A percentile compares a stretch with the other conserved stretches of the same genome.
Evolutionary conservation across 305 asterid genomes (phyloP).

Genomic region (Fraxinus ornus): DNA sequence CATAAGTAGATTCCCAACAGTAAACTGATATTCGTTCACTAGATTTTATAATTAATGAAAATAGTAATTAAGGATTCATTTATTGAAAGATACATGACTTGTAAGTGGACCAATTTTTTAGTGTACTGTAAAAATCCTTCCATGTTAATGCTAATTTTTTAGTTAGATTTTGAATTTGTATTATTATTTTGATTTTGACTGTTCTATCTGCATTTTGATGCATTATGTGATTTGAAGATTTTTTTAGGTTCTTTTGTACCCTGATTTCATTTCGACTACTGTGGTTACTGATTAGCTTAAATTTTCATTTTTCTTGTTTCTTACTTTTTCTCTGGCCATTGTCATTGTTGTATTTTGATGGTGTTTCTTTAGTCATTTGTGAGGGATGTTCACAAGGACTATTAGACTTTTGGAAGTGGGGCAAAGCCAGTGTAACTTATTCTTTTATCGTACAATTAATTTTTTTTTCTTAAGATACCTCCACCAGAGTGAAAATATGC

Average conservation of each 20-base stretch:
- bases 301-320: not conserved
- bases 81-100: not conserved
- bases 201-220: no score
- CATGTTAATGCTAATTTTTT: not conserved
- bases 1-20: no score
- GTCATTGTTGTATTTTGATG: not conserved
- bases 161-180: not conserved
- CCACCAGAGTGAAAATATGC: constrained; percentile 6
- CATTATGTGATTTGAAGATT: no score
- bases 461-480: constrained; percentile 14
- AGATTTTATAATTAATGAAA: not conserved
- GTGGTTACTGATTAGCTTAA: not conserved
- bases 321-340: not conserved
- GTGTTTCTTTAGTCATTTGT: constrained; percentile 60
- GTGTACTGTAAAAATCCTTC: not conserved
- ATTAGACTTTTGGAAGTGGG: constrained; percentile 97
- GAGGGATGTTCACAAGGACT: constrained; percentile 89
- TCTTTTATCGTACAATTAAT: constrained; percentile 6
- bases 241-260: no score
- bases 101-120: not conserved
- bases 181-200: no score
- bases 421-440: constrained; percentile 80
- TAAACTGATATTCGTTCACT: constrained; percentile 15
- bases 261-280: no score
- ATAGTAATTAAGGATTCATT: not conserved